Conservation (phyloP, 345 rosid genomes). For the Hibiscus syriacus region DNA sequence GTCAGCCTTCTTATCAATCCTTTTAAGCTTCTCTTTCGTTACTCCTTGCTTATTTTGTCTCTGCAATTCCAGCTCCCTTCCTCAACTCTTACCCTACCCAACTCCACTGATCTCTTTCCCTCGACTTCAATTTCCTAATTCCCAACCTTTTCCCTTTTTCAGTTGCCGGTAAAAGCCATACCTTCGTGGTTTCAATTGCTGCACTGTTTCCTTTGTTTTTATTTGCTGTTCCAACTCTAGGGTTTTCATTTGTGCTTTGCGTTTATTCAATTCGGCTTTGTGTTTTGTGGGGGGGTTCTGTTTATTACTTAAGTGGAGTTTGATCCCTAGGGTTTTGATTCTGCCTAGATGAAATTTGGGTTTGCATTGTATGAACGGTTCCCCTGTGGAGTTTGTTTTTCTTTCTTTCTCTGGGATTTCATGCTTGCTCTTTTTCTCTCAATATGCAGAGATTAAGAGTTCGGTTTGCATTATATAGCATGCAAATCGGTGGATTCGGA, state of each 20-base stretch:
- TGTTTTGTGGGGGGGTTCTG: no score
- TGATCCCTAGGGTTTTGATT: no score
- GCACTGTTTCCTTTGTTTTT: constrained; percentile 25
- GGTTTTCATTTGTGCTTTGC: no score
- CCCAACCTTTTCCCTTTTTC: constrained; percentile 23
- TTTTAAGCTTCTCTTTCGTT: constrained; percentile 32
- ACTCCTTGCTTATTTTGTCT: constrained; percentile 43
- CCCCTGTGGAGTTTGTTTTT: no score
- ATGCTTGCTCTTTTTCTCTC: constrained; percentile 26
- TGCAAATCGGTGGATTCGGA: constrained; percentile 18
- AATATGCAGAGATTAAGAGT: constrained; percentile 46
- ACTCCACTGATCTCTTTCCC: constrained; percentile 43
- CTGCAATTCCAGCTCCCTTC: constrained; percentile 44
- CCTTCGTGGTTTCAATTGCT: constrained; percentile 22
- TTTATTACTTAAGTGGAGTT: no score
- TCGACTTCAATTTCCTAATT: constrained; percentile 32
- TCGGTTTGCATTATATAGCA: constrained; percentile 34
- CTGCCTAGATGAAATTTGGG: no score
- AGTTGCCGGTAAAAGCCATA: constrained; percentile 23
- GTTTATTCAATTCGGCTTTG: no score
- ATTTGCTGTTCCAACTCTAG: constrained; percentile 43
- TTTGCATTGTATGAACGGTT: no score
- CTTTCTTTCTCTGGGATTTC: constrained; percentile 8
- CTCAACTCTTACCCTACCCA: constrained; percentile 25
- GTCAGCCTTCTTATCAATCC: constrained; percentile 33